Conservation (phyloP, 306 rosid species). For the Spatholobus suberectus region DNA sequence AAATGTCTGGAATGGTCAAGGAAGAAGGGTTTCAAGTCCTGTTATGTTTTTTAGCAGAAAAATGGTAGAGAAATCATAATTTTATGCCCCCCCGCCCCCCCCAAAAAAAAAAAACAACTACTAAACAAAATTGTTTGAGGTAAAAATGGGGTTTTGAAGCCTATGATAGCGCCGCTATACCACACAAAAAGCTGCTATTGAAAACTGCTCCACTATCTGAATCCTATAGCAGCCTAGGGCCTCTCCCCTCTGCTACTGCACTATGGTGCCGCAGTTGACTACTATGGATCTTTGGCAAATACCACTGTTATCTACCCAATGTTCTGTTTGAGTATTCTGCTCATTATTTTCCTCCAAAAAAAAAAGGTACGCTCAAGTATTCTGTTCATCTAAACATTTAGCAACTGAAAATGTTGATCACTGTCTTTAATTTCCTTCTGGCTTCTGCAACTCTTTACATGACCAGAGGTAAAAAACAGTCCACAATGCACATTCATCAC, state of each 20-base stretch:
- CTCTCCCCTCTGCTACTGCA: not conserved
- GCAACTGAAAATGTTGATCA: not conserved
- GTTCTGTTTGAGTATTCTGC: not conserved
- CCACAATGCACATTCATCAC: not conserved
- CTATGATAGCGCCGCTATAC: too few relatives aligned
- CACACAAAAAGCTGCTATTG: too few relatives aligned
- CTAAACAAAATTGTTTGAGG: too few relatives aligned
- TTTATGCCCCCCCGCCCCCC: too few relatives aligned
- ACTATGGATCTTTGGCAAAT: not conserved
- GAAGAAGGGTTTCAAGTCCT: too few relatives aligned
- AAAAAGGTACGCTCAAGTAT: not conserved
- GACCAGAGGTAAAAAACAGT: not conserved
- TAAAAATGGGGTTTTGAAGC: too few relatives aligned
- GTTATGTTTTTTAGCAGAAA: too few relatives aligned
- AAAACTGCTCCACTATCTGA: too few relatives aligned
- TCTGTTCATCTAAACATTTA: not conserved
- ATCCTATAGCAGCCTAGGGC: too few relatives aligned
- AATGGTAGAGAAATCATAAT: too few relatives aligned
- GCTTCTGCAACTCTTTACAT: not conserved
- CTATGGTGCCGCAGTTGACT: not conserved
- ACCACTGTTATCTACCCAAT: not conserved
- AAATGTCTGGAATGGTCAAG: not conserved
- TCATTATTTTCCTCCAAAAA: not conserved
- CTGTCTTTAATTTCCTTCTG: not conserved
- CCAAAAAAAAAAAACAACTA: too few relatives aligned